Conservation (phyloP, 1,284 basidiomycete species). For the Fomitopsis palustris region DNA sequence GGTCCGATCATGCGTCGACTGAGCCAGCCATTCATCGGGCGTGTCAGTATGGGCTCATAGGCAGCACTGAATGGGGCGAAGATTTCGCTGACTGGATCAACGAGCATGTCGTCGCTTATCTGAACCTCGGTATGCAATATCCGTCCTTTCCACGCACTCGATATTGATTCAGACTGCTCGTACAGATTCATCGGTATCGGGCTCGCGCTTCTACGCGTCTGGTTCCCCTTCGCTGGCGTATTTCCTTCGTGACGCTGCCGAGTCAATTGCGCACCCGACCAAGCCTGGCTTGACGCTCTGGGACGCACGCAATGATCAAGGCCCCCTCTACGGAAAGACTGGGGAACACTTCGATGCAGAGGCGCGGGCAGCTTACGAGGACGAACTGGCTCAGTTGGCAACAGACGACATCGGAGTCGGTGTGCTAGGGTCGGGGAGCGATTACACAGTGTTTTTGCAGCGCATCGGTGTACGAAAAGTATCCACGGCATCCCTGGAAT, state of each 20-base stretch:
- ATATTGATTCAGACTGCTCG: background rate
- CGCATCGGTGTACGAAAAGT: conserved; percentile 37
- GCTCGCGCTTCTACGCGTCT: conserved; percentile 53
- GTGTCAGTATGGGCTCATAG: conserved; percentile 74
- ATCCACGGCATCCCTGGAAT: background rate
- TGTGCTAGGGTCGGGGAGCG: conserved; percentile 55
- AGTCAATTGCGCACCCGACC: conserved; percentile 66
- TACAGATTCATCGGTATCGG: conserved; percentile 62
- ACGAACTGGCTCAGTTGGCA: conserved; percentile 21
- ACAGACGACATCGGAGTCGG: conserved; percentile 31
- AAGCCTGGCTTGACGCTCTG: conserved; percentile 51
- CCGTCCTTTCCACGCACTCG: background rate
- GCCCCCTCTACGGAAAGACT: conserved; percentile 39
- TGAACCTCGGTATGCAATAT: conserved; percentile 60
- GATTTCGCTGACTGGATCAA: conserved; percentile 82
- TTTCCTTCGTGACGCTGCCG: conserved; percentile 62
- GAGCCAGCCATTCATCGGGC: background rate
- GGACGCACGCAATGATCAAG: conserved; percentile 59
- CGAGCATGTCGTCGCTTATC: conserved; percentile 76
- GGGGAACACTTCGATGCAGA: conserved; percentile 26
- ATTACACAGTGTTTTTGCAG: conserved; percentile 79
- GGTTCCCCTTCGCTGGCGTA: conserved; percentile 80
- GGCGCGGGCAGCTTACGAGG: conserved; percentile 21
- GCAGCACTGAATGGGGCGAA: conserved; percentile 86
- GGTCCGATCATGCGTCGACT: conserved; percentile 1